Evolutionary conservation across 768 basidiomycete genomes (phyloP).

Genomic region (Dentipellis fragilis): DNA sequence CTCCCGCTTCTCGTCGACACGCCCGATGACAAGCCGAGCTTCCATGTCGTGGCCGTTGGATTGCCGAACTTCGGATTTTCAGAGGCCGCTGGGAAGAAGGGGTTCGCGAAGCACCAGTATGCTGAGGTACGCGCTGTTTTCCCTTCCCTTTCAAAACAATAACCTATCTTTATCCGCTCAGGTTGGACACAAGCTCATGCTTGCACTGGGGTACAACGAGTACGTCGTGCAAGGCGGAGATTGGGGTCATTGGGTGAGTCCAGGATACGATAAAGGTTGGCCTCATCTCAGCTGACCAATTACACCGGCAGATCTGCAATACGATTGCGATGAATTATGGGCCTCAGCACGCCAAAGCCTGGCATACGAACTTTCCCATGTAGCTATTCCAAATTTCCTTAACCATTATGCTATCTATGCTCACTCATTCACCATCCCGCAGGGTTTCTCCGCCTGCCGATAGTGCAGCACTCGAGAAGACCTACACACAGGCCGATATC

Average conservation of each 20-base stretch:
- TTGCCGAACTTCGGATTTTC: constrained; percentile 21
- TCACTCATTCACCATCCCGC: background rate
- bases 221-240: constrained; percentile 40
- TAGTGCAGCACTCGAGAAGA: constrained; percentile 18
- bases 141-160: background rate
- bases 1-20: constrained; percentile 16
- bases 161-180: background rate
- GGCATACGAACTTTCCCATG: constrained; percentile 40
- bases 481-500: constrained; percentile 21
- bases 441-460: constrained; percentile 17
- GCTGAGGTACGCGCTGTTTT: constrained; percentile 14
- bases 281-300: background rate
- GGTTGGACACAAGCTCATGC: constrained; percentile 20
- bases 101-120: constrained; percentile 16
- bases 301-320: background rate
- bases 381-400: constrained; percentile 15
- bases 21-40: constrained; percentile 13
- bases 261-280: background rate
- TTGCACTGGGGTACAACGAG: constrained; percentile 18
- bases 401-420: background rate
- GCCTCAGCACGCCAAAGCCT: constrained; percentile 35
- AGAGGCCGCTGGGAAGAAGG: constrained; percentile 15
- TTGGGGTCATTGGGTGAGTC: constrained; percentile 30
- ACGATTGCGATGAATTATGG: constrained; percentile 21
- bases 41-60: constrained; percentile 20